Percentiles rank a stretch among this genome's conserved stretches.
Conservation (phyloP, 2,329 filamentous ascomycete species). For the Trematosphaeria pertusa region DNA sequence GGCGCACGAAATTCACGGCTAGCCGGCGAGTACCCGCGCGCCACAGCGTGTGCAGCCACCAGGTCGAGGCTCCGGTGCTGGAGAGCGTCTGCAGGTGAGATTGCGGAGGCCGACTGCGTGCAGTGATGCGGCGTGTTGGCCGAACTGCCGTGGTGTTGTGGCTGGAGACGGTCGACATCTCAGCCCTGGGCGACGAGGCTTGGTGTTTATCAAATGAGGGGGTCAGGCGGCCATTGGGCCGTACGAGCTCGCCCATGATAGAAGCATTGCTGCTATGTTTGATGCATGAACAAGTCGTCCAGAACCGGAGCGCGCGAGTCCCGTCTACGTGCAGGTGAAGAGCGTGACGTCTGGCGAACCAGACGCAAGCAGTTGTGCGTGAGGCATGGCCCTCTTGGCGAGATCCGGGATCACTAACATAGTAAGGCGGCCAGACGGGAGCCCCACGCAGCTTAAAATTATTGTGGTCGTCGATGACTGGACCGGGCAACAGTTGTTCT, state of each 20-base stretch:
- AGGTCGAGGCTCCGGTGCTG: no score
- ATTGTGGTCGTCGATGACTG: slow-evolving; percentile 20
- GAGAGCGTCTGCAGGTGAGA: not conserved
- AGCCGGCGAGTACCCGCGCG: slow-evolving; percentile 8
- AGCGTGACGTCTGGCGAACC: not conserved
- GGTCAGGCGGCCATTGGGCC: not conserved
- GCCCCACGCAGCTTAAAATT: slow-evolving; percentile 13
- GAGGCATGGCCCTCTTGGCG: not conserved
- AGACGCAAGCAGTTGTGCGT: not conserved
- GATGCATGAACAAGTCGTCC: not conserved
- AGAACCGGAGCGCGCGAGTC: no score
- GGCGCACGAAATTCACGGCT: slow-evolving; percentile 9
- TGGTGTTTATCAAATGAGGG: slow-evolving; percentile 4
- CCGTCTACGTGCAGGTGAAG: no score
- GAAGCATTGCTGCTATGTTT: not conserved
- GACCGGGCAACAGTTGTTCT: no score
- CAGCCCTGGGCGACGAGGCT: not conserved
- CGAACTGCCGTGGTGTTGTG: not conserved
- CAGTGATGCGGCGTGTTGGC: not conserved
- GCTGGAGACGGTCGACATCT: slow-evolving; percentile 5
- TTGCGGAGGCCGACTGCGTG: not conserved
- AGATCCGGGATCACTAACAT: not conserved
- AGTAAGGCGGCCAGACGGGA: slow-evolving; percentile 6
- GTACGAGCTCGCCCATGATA: not conserved
- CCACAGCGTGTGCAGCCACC: no score